phyloP scores from a whole-genome alignment of 805 yeast genomes.

The Candida sithepensis region DNA sequence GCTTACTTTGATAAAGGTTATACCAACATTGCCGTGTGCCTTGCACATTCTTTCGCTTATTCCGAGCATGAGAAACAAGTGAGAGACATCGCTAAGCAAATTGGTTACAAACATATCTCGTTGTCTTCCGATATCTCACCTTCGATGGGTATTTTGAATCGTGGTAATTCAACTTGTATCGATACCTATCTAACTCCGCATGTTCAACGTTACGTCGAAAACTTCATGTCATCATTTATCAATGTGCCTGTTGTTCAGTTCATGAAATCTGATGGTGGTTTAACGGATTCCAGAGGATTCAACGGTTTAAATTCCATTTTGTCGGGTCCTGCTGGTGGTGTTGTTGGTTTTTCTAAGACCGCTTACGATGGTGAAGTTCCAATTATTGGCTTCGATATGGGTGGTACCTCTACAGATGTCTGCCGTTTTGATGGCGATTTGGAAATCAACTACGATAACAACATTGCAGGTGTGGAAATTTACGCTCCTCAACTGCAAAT shows the following conservation, averaged over 20 bases:
- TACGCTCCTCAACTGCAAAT: constrained; percentile 34
- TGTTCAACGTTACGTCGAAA: constrained; percentile 35
- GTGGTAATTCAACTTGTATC: constrained; percentile 39
- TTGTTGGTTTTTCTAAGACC: constrained; percentile 50
- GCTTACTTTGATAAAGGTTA: constrained; percentile 20
- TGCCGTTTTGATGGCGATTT: constrained; percentile 31
- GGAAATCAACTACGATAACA: constrained; percentile 30
- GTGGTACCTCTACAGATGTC: constrained; percentile 38
- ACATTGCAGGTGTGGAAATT: constrained; percentile 33
- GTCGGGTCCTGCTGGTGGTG: constrained; percentile 59
- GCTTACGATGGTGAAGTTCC: constrained; percentile 37
- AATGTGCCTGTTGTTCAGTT: constrained; percentile 40
- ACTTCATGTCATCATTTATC: constrained; percentile 32
- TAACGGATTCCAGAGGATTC: constrained; percentile 47
- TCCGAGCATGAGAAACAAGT: constrained; percentile 36
- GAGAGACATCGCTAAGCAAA: constrained; percentile 31
- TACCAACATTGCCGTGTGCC: constrained; percentile 30
- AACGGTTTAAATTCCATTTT: constrained; percentile 50
- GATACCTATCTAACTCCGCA: constrained; percentile 43
- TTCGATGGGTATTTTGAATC: constrained; percentile 33
- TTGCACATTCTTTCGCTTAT: constrained; percentile 34
- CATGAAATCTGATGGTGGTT: constrained; percentile 58
- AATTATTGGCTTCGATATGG: constrained; percentile 38
- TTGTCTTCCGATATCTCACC: constrained; percentile 35
- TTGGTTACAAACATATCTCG: constrained; percentile 40